Percentiles rank a stretch among this genome's conserved stretches.
These are phyloP conservation scores for Alternaria novae-zelandiae DNA, from an alignment of 2,329 filamentous ascomycete species.

Conservation along the genomic window DNA sequence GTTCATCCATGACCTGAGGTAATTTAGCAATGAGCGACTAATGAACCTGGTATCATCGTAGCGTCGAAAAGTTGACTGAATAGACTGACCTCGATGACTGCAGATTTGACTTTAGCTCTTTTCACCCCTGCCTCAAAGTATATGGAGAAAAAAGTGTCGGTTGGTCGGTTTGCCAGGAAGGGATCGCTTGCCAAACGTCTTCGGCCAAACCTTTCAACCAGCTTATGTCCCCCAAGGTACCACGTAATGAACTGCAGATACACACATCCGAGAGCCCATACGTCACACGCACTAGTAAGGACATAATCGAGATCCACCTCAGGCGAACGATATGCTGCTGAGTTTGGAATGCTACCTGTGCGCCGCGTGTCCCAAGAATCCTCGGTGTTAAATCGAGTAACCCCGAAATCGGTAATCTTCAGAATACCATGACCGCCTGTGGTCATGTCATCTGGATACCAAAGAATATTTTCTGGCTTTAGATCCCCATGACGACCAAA, in stretches of 20 bases:
- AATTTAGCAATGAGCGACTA: neutral
- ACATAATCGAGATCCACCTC: conserved; percentile 37
- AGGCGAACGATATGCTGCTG: conserved; percentile 48
- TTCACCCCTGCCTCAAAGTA: neutral
- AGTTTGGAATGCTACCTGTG: neutral
- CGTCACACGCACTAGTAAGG: conserved; percentile 42
- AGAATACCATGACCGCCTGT: conserved; percentile 19
- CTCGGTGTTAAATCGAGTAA: conserved; percentile 5
- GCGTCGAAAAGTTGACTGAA: no score
- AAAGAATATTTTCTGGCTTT: conserved; percentile 49
- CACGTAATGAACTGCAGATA: conserved; percentile 39
- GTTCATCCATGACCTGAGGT: neutral
- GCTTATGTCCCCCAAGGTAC: conserved; percentile 16
- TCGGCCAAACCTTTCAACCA: neutral
- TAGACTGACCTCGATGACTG: neutral
- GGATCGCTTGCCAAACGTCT: neutral
- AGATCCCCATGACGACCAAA: conserved; percentile 46
- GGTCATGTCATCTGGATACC: conserved; percentile 19
- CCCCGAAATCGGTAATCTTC: conserved; percentile 45
- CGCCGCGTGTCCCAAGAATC: neutral
- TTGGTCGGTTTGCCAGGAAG: neutral
- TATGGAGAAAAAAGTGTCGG: neutral
- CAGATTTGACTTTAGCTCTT: neutral
- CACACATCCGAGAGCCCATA: conserved; percentile 42
- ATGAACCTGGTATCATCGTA: no score